Percentiles rank a stretch among this genome's conserved stretches.
These are phyloP conservation scores for Calonectria pteridis DNA, from an alignment of 2,329 filamentous ascomycete species.

Conservation along the genomic window DNA sequence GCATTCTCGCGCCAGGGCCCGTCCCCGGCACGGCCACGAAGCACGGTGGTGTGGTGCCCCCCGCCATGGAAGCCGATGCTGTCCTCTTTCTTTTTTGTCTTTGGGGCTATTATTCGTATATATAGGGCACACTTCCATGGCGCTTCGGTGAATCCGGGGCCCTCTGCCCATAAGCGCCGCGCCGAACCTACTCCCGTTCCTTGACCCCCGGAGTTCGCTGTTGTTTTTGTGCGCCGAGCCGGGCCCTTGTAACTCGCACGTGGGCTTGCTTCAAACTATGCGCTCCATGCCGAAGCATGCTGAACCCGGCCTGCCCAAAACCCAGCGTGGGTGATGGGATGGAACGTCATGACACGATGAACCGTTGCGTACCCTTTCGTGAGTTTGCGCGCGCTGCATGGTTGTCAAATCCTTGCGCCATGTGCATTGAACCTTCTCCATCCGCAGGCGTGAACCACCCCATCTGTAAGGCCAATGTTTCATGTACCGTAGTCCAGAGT, in stretches of 20 bases:
- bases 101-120: not conserved
- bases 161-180: not conserved
- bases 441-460: not conserved
- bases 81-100: not conserved
- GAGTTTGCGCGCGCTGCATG: not conserved
- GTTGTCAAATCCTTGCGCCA: not conserved
- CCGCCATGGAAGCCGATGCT: not conserved
- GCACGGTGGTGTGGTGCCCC: no score
- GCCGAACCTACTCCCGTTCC: not conserved
- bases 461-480: not conserved
- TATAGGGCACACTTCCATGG: not conserved
- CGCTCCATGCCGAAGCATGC: not conserved
- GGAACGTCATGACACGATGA: not conserved
- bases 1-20: not conserved
- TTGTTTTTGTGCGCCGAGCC: not conserved
- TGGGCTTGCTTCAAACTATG: not conserved
- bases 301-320: not conserved
- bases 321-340: not conserved
- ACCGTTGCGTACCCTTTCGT: not conserved
- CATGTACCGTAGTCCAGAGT: not conserved
- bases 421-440: not conserved
- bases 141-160: not conserved
- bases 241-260: not conserved
- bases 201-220: not conserved
- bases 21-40: not conserved